phyloP scores from a whole-genome alignment of 148 eudicot species.

The Rhododendron mucronatum region DNA sequence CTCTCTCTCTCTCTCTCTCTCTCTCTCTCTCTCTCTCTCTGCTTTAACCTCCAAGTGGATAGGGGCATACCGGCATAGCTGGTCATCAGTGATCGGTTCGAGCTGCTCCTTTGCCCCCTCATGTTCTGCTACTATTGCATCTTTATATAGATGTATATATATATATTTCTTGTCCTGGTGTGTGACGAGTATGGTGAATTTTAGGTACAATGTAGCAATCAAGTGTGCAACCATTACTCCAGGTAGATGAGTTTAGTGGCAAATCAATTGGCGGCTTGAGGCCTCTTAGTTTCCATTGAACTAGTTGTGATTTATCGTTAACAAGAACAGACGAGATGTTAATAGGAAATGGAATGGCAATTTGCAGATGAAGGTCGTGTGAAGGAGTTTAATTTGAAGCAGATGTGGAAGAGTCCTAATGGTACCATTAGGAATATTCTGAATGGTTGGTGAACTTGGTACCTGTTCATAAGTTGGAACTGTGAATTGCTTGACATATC shows the following conservation, averaged over 20 bases:
- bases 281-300: neutral
- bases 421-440: slow-evolving; percentile 77
- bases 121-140: neutral
- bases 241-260: slow-evolving; percentile 27
- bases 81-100: no score
- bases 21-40: neutral
- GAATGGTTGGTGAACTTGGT: slow-evolving; percentile 46
- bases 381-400: slow-evolving; percentile 56
- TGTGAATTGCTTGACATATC: neutral
- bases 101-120: no score
- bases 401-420: slow-evolving; percentile 83
- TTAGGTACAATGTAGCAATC: slow-evolving; percentile 80
- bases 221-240: slow-evolving; percentile 85
- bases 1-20: neutral
- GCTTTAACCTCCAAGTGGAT: no score
- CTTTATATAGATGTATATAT: neutral
- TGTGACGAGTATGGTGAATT: slow-evolving; percentile 8
- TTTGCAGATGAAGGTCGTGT: slow-evolving; percentile 65
- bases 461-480: neutral
- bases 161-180: neutral
- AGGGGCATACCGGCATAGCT: no score
- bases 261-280: neutral
- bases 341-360: neutral
- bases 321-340: neutral
- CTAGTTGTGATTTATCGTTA: neutral